Evolutionary conservation across 2,329 filamentous ascomycete genomes (phyloP).

Genomic region (Akanthomyces muscarius): DNA sequence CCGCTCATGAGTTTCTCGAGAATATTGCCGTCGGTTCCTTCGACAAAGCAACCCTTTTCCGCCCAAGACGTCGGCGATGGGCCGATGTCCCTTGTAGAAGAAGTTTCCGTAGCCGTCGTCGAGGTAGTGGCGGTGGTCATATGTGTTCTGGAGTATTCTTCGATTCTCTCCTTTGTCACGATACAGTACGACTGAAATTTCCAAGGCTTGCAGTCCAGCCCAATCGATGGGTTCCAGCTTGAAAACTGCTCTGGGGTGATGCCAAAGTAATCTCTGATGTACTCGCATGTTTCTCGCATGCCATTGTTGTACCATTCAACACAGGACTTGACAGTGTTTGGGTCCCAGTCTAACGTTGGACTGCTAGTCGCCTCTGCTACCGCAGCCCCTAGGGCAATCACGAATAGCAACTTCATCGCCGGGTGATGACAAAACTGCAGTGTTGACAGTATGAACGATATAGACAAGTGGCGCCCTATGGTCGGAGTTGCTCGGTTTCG

Average conservation of each 20-base stretch:
- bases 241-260: constrained; percentile 18
- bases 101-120: constrained; percentile 15
- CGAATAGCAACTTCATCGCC: background rate
- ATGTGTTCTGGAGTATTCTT: background rate
- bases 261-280: constrained; percentile 10
- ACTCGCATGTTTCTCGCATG: constrained; percentile 8
- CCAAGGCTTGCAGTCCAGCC: constrained; percentile 21
- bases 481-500: background rate
- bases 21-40: constrained; percentile 27
- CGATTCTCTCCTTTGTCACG: constrained; percentile 16
- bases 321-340: constrained; percentile 16
- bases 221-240: constrained; percentile 22
- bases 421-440: background rate
- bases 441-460: background rate
- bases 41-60: constrained; percentile 37
- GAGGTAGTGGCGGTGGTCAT: constrained; percentile 16
- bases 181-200: constrained; percentile 21
- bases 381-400: background rate
- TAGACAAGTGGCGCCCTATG: background rate
- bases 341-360: constrained; percentile 2
- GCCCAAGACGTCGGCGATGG: constrained; percentile 22
- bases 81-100: background rate
- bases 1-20: constrained; percentile 29
- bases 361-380: background rate
- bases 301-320: constrained; percentile 17